Evolutionary conservation across 2,329 filamentous ascomycete genomes (phyloP).

Genomic region (Neurospora crassa): DNA sequence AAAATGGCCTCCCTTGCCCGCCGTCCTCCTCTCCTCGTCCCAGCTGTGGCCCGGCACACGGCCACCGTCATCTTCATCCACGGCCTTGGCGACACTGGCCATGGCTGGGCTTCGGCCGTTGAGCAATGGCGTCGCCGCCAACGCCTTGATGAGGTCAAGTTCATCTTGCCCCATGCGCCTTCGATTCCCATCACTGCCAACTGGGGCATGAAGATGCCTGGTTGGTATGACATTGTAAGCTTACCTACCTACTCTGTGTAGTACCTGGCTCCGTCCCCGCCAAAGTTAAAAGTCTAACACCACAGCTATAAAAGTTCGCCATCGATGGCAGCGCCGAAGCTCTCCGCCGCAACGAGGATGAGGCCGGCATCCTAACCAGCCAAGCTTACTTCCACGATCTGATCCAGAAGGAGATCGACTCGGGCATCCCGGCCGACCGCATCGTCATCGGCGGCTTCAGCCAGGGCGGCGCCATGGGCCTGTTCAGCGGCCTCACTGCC

Average conservation of each 20-base stretch:
- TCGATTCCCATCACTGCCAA: slow-evolving; percentile 67
- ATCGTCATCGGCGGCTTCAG: slow-evolving; percentile 83
- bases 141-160: slow-evolving; percentile 82
- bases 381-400: slow-evolving; percentile 69
- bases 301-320: slow-evolving; percentile 7
- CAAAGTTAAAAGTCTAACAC: background rate
- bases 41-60: slow-evolving; percentile 74
- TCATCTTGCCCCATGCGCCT: slow-evolving; percentile 88
- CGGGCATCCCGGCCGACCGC: slow-evolving; percentile 70
- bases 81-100: slow-evolving; percentile 76
- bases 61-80: slow-evolving; percentile 93
- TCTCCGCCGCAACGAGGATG: slow-evolving; percentile 39
- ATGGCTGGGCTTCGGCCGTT: slow-evolving; percentile 72
- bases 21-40: slow-evolving; percentile 56
- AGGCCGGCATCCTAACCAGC: slow-evolving; percentile 62
- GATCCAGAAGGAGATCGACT: slow-evolving; percentile 69
- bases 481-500: slow-evolving; percentile 70
- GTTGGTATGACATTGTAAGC: slow-evolving; percentile 73
- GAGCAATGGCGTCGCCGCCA: slow-evolving; percentile 76
- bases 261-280: background rate
- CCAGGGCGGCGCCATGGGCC: slow-evolving; percentile 78
- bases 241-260: background rate
- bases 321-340: slow-evolving; percentile 20
- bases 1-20: slow-evolving; percentile 23
- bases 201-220: slow-evolving; percentile 66